These are phyloP conservation scores for Pachysolen tannophilus DNA, from an alignment of 805 yeast genomes.

Conservation along the genomic window DNA sequence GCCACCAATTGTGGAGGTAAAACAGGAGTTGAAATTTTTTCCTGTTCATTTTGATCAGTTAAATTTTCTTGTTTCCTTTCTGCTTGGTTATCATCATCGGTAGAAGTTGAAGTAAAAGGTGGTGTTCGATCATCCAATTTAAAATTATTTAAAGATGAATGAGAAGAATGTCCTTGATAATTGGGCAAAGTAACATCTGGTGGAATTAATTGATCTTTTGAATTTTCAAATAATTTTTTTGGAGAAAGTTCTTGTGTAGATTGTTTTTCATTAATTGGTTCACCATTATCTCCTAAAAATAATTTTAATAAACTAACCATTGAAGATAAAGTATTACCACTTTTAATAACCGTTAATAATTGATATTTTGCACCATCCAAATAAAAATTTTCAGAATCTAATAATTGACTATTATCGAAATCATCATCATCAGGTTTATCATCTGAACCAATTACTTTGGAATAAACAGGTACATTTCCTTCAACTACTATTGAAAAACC, in stretches of 20 bases:
- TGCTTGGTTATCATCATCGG: not conserved
- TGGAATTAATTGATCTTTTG: too few relatives aligned
- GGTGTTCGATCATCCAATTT: slow-evolving; percentile 12
- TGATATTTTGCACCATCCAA: slow-evolving; percentile 61
- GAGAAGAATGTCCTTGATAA: slow-evolving; percentile 4
- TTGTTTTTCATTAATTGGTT: not conserved
- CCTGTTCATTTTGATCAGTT: not conserved
- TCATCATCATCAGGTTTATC: slow-evolving; percentile 21
- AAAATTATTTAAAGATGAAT: slow-evolving; percentile 12
- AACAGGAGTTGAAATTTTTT: slow-evolving; percentile 4
- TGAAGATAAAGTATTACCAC: slow-evolving; percentile 82
- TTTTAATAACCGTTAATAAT: slow-evolving; percentile 67
- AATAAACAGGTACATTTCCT: slow-evolving; percentile 77
- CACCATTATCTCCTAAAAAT: slow-evolving; percentile 40
- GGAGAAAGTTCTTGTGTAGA: not conserved
- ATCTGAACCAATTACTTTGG: slow-evolving; percentile 36
- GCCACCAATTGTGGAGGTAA: slow-evolving; percentile 43
- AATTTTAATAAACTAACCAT: slow-evolving; percentile 71
- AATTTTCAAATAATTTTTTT: slow-evolving; percentile 10
- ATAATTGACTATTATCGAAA: slow-evolving; percentile 19
- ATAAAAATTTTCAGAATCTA: slow-evolving; percentile 32
- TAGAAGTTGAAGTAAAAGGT: not conserved
- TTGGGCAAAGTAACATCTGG: not conserved
- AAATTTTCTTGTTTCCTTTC: not conserved
- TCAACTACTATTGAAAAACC: slow-evolving; percentile 93